Base-by-base conservation (phyloP, 2,329 filamentous ascomycete species). In the Talaromyces sp. region DNA sequence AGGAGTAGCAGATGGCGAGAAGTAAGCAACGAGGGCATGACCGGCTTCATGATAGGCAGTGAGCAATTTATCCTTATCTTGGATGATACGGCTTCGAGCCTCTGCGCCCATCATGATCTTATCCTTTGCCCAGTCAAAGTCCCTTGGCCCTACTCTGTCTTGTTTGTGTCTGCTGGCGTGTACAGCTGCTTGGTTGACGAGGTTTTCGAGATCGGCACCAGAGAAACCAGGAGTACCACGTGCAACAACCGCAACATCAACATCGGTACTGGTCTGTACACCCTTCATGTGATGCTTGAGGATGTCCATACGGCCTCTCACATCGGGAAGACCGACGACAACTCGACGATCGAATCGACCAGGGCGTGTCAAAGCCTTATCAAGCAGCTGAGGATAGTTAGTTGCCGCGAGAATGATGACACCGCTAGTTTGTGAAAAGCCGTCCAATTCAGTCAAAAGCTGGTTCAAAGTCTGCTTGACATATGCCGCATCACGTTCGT, bases 401-500 rank as follows among this genome's bases (percentile, higher is more conserved):
- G 95, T 99, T 3, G 95, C 95, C 58, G 89, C 95, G 65, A 99
- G 88, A 72, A 99, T 93, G 72, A 99, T 96, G 31, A 99, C 92
- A 67, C 93, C 92, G 67, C 89, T 95, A 71, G 91, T 92, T 74
- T 97, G 93, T 63, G 96, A 92, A 72, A 99, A 99, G 25, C 96
- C 96, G 70, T 99, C 96, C 42, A 99, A 85, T 75, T 99, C 95
- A 18, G 96, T 98, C 63, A 99, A 85, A 60, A 99, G 85, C 78
- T 99, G 95, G 74, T 99, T 99, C 67, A 99, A 84, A 0, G 95
- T 99, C 78, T 99, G 96, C 76, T 97, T 97, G 67, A 93, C 91
- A 73, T 99, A 96, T 14, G 92, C 91, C 28, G 93, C 92, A 76
- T 99, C 96, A 63, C 92, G 84, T 55, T 95, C 90, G 71, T 97